Evolutionary conservation across 345 rosid genomes (phyloP).

Genomic region (Gossypium herbaceum): DNA sequence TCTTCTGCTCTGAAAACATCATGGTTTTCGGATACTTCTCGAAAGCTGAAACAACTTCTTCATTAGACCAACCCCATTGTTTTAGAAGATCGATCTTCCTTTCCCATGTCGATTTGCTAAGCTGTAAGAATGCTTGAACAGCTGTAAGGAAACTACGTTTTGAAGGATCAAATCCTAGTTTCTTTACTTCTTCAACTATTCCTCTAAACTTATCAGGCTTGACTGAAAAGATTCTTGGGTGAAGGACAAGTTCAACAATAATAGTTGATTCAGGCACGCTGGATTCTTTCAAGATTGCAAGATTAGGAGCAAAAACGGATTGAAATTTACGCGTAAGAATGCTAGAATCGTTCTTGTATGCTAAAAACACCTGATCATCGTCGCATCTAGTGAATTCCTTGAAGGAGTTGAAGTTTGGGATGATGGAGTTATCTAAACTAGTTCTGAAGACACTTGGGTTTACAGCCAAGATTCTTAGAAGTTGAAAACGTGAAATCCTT

Average conservation of each 20-base stretch:
- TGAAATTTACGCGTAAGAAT: neutral
- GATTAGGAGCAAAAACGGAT: neutral
- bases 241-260: neutral
- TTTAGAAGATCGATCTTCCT: neutral
- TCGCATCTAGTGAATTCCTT: neutral
- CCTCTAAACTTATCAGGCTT: neutral
- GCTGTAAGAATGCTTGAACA: neutral
- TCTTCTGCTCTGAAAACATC: neutral
- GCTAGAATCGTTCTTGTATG: neutral
- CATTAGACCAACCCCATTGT: slow-evolving; percentile 1
- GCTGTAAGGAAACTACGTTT: neutral
- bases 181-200: neutral
- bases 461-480: neutral
- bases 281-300: neutral
- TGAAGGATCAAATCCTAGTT: neutral
- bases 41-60: neutral
- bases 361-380: neutral
- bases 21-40: neutral
- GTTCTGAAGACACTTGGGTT: neutral
- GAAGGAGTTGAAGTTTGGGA: neutral
- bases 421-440: neutral
- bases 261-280: neutral
- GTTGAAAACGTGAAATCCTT: neutral
- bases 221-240: neutral
- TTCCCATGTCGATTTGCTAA: neutral